phyloP scores from a whole-genome alignment of 192 early-diverging fungal genomes.

The Coemansia sp. region DNA sequence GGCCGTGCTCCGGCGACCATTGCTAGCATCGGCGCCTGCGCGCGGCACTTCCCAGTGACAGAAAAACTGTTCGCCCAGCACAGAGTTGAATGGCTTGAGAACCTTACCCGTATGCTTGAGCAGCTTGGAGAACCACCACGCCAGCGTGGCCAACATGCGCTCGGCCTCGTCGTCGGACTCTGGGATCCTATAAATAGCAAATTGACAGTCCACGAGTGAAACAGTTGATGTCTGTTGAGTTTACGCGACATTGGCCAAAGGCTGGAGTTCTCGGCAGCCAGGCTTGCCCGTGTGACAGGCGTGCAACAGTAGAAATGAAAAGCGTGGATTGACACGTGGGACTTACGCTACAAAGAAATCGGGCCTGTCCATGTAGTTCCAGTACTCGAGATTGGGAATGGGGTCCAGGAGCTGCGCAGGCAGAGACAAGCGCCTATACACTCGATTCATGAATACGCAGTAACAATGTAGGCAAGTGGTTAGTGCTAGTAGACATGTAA shows the following conservation, averaged over 20 bases:
- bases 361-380: conserved; percentile 75
- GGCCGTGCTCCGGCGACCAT: conserved; percentile 24
- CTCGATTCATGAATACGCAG: neutral
- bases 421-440: conserved; percentile 62
- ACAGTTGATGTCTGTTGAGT: neutral
- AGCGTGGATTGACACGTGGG: conserved; percentile 6
- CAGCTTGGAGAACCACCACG: conserved; percentile 73
- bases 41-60: conserved; percentile 55
- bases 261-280: too few relatives aligned
- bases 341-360: conserved; percentile 62
- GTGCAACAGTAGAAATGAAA: conserved; percentile 4
- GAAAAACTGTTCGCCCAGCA: conserved; percentile 58
- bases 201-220: neutral
- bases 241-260: neutral
- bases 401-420: conserved; percentile 71
- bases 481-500: neutral
- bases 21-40: neutral
- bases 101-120: conserved; percentile 59
- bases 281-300: neutral
- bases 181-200: conserved; percentile 51
- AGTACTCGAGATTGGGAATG: conserved; percentile 71
- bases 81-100: conserved; percentile 59
- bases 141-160: conserved; percentile 65
- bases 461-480: neutral
- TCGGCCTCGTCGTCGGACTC: conserved; percentile 62